These are phyloP conservation scores for Talaromyces sp. DNA, from an alignment of 2,329 filamentous ascomycete species.

Conservation along the genomic window DNA sequence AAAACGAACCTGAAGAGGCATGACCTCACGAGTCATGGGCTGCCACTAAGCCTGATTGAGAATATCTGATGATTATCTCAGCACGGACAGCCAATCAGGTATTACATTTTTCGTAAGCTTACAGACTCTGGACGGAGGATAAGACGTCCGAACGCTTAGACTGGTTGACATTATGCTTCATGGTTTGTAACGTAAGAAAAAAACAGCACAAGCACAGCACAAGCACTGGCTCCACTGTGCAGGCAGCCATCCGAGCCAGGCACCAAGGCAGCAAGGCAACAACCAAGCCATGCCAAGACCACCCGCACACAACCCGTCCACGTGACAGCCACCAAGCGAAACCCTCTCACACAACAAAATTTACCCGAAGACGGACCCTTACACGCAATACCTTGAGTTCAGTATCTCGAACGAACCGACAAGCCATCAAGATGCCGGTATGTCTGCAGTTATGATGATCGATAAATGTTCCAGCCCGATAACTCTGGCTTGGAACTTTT, in stretches of 20 bases:
- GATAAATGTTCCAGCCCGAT: too few species aligned
- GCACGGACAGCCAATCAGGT: background rate
- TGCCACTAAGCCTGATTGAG: background rate
- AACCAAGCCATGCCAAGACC: background rate
- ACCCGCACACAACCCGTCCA: slow-evolving; percentile 20
- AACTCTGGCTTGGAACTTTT: background rate
- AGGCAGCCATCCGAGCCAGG: background rate
- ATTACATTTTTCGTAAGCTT: too few species aligned
- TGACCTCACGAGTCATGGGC: too few species aligned
- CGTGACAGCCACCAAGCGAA: slow-evolving; percentile 38
- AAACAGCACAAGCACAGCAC: too few species aligned
- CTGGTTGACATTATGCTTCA: too few species aligned
- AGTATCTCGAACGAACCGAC: slow-evolving; percentile 37
- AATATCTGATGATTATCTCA: background rate
- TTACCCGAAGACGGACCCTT: slow-evolving; percentile 24
- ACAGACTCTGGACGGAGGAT: too few species aligned
- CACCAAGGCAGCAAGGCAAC: background rate
- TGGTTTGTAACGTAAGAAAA: too few species aligned
- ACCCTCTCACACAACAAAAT: slow-evolving; percentile 37
- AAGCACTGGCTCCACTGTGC: too few species aligned
- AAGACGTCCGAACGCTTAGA: too few species aligned
- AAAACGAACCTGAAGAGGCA: too few species aligned
- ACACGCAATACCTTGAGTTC: slow-evolving; percentile 29
- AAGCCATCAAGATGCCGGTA: slow-evolving; percentile 54
- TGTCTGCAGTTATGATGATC: slow-evolving; percentile 14